Conservation (phyloP, 495 filamentous ascomycete genomes). For the Trichocladium antarcticum region DNA sequence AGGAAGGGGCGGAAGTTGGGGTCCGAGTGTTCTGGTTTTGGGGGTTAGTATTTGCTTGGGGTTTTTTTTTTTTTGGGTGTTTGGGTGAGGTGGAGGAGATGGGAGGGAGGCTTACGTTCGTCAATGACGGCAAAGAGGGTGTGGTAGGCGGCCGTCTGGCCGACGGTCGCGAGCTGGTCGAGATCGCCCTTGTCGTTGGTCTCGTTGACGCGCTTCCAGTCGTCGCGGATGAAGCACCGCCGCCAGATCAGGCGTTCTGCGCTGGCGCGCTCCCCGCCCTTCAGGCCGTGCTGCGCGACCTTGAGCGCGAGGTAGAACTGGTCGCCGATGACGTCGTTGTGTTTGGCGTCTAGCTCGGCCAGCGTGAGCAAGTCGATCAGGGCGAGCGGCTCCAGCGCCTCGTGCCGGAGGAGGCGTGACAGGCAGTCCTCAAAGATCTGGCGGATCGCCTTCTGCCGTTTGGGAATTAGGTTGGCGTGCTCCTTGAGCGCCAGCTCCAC, state of each 20-base stretch:
- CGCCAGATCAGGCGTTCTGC: conserved; percentile 71
- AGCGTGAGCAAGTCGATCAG: conserved; percentile 79
- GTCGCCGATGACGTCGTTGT: conserved; percentile 29
- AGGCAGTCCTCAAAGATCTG: conserved; percentile 56
- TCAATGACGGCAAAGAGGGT: conserved; percentile 37
- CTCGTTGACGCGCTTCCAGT: conserved; percentile 56
- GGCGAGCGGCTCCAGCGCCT: conserved; percentile 52
- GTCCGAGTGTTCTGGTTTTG: conserved; percentile 14
- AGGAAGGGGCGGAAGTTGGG: conserved; percentile 32
- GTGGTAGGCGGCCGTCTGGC: conserved; percentile 41
- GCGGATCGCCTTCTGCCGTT: conserved; percentile 51
- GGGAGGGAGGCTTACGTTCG: conserved; percentile 29
- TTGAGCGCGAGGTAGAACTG: conserved; percentile 65
- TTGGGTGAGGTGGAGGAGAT: background rate
- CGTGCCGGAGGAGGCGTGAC: conserved; percentile 51
- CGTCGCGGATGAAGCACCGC: conserved; percentile 63
- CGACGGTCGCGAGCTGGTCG: conserved; percentile 35
- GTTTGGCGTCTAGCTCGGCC: conserved; percentile 39
- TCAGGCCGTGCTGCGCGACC: conserved; percentile 47
- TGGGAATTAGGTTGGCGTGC: conserved; percentile 45
- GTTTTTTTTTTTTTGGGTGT: background rate
- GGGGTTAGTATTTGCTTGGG: background rate
- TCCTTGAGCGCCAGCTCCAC: conserved; percentile 60
- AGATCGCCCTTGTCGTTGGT: conserved; percentile 43
- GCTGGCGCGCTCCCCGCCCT: conserved; percentile 42